Base-by-base conservation (phyloP, 202 grass and related monocot species). In the Zizania palustris region DNA sequence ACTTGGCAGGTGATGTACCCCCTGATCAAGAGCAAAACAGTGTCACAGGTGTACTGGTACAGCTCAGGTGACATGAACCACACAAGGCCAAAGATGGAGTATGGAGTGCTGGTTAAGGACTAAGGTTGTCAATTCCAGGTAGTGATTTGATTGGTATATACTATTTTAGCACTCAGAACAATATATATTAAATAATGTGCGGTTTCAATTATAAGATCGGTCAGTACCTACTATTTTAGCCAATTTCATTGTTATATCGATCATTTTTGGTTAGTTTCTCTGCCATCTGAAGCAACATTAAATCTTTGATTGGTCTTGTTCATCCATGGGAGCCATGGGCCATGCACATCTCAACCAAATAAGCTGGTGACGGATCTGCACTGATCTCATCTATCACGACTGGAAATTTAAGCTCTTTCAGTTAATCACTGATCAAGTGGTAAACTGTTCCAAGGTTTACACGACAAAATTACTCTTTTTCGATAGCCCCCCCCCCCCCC, bases 21-120 rank as follows among this genome's bases (percentile, higher is more conserved):
- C 46, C 75, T 79, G 75, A 53, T 62, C 55, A 54, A 15, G 65
- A 60, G 43, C 76, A 61, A 6, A 67, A 60, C 75, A 62, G 18
- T 28, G 28, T 2, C 56, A 57, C n/a, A n/a, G n/a, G 28, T 28
- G 28, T 28, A 28, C 38, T 60, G 65, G 51, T 35, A 76, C 77
- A 80, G 77, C 77, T 60, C 67, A 60, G 79, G 36, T 42, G 85
- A 78, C 79, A 33, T 19, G 13, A 51, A 82, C 79, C 13, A 10
- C 71, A 48, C 68, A 36, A 28, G 18, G 16, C 51, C 51, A 55
- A 55, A 57, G 61, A 69, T 79, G 80, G 85, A 60, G 28, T 28
- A 28, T 28, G 28, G 28, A 28, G 28, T 0, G 28, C 28, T 28
- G 28, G 28, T 2, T 28, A 28, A 28, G 28, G 28, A 1, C 28